Percentiles rank a stretch among this genome's conserved stretches.
Conservation (phyloP, 768 basidiomycete species). For the Russula sp. region DNA sequence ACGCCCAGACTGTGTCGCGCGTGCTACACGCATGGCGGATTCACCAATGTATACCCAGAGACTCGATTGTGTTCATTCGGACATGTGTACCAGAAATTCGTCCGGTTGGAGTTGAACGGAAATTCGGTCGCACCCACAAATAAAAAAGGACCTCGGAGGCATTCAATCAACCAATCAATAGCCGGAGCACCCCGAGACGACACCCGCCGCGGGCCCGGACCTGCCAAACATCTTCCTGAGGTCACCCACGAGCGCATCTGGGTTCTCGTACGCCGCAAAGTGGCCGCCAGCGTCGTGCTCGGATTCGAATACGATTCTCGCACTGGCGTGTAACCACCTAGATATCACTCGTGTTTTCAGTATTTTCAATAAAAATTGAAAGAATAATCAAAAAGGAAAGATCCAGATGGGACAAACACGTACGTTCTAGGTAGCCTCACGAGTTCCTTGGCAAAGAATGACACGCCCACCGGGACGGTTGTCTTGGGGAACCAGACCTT, state of each 20-base stretch:
- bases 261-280: conserved; percentile 48
- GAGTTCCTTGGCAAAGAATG: conserved; percentile 46
- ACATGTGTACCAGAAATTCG: too few relatives aligned
- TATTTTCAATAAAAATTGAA: background rate
- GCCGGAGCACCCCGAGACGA: conserved; percentile 28
- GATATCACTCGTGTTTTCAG: background rate
- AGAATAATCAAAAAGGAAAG: too few relatives aligned
- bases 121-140: too few relatives aligned
- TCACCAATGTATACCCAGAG: too few relatives aligned
- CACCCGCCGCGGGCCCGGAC: conserved; percentile 41
- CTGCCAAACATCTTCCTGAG: conserved; percentile 50
- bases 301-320: conserved; percentile 41
- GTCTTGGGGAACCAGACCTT: background rate
- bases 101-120: too few relatives aligned
- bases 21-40: too few relatives aligned
- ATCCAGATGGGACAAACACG: conserved; percentile 18
- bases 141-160: too few relatives aligned
- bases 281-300: conserved; percentile 49
- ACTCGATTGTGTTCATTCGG: too few relatives aligned
- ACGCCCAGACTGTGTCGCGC: too few relatives aligned
- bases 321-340: conserved; percentile 23
- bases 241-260: conserved; percentile 41
- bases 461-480: conserved; percentile 41
- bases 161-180: too few relatives aligned
- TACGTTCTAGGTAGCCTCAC: conserved; percentile 32